Evolutionary conservation across 805 yeast species (phyloP).

Genomic region (Saccharomycopsis fermentans): DNA sequence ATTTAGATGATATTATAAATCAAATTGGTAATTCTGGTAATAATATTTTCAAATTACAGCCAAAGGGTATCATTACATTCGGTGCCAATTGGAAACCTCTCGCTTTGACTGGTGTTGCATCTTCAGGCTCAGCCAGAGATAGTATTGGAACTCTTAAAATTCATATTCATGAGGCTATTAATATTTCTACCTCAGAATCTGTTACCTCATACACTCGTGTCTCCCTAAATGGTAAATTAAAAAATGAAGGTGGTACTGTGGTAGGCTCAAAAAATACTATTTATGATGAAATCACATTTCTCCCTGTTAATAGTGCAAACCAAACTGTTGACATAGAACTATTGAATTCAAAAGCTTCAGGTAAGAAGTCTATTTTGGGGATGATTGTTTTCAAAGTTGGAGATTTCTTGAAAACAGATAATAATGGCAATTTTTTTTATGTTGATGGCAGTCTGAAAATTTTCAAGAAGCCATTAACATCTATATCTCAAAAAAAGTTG

Average conservation of each 20-base stretch:
- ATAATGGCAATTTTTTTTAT: slow-evolving; percentile 36
- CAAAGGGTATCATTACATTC: slow-evolving; percentile 46
- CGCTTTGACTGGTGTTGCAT: slow-evolving; percentile 40
- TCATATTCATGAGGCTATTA: slow-evolving; percentile 43
- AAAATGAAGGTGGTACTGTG: slow-evolving; percentile 44
- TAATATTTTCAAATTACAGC: slow-evolving; percentile 38
- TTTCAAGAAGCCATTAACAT: slow-evolving; percentile 26
- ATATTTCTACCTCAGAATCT: slow-evolving; percentile 46
- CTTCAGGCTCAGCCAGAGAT: slow-evolving; percentile 36
- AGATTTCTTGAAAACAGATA: slow-evolving; percentile 39
- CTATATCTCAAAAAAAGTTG: slow-evolving; percentile 31
- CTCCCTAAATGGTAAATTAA: slow-evolving; percentile 45
- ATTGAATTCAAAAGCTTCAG: slow-evolving; percentile 57
- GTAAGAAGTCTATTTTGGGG: slow-evolving; percentile 58
- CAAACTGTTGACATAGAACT: slow-evolving; percentile 50
- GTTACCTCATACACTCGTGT: slow-evolving; percentile 68
- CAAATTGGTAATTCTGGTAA: slow-evolving; percentile 37
- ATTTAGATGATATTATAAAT: slow-evolving; percentile 45
- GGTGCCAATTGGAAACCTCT: slow-evolving; percentile 65
- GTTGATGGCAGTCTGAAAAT: slow-evolving; percentile 42
- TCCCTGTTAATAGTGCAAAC: slow-evolving; percentile 51
- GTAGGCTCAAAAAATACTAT: slow-evolving; percentile 45
- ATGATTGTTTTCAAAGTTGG: slow-evolving; percentile 39
- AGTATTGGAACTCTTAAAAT: slow-evolving; percentile 62
- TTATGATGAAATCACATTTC: slow-evolving; percentile 48